Percentiles rank a stretch among this genome's conserved stretches.
Evolutionary conservation across 108 stramenopile genomes (phyloP).

Genomic region (Chaetoceros tenuissimus): DNA sequence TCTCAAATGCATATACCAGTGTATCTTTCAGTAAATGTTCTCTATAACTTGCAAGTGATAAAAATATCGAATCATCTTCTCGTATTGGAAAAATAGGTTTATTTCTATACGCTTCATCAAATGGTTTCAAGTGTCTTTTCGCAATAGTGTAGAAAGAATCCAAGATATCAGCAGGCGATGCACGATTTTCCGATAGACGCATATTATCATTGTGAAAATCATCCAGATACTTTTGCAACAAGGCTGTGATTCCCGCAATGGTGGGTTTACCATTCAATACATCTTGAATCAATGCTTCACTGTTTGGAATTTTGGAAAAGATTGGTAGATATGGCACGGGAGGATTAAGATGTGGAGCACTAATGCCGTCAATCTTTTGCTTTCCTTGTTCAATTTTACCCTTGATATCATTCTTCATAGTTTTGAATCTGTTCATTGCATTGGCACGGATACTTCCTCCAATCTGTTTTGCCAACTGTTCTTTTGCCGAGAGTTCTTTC

Average conservation of each 20-base stretch:
- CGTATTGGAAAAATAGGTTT: slow-evolving; percentile 52
- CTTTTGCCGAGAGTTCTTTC: too few species aligned
- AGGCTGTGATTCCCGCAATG: slow-evolving; percentile 39
- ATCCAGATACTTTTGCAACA: slow-evolving; percentile 36
- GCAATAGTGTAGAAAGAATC: slow-evolving; percentile 37
- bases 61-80: slow-evolving; percentile 70
- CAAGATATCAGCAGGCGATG: slow-evolving; percentile 19
- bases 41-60: slow-evolving; percentile 82
- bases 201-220: slow-evolving; percentile 27
- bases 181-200: slow-evolving; percentile 16
- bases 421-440: too few species aligned
- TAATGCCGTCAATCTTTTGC: too few species aligned
- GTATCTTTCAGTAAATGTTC: slow-evolving; percentile 81
- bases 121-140: slow-evolving; percentile 23
- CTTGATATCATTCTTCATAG: too few species aligned
- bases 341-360: slow-evolving; percentile 17
- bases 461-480: too few species aligned
- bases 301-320: slow-evolving; percentile 20
- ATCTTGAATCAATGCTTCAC: slow-evolving; percentile 19
- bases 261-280: slow-evolving; percentile 42
- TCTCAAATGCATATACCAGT: slow-evolving; percentile 65
- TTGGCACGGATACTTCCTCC: too few species aligned
- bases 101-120: slow-evolving; percentile 47
- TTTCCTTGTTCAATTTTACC: too few species aligned
- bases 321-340: slow-evolving; percentile 18